A percentile compares a stretch with the other conserved stretches of the same genome.
phyloP scores from a whole-genome alignment of 768 basidiomycete species.

The Auriscalpium vulgare region DNA sequence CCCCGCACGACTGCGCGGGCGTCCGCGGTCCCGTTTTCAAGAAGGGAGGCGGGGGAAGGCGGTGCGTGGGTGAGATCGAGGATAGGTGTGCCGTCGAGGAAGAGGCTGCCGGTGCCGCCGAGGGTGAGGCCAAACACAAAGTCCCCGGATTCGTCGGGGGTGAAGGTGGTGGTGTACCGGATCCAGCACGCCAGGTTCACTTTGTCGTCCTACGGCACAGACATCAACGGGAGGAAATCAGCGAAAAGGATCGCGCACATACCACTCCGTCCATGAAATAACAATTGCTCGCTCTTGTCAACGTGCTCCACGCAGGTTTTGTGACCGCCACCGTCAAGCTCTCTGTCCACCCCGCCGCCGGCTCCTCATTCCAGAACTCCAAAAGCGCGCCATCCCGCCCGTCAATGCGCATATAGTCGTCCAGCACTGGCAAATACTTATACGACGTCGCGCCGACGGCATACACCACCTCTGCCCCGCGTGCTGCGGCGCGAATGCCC shows the following conservation, averaged over 20 bases:
- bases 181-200: conserved; percentile 35
- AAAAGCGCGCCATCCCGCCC: conserved; percentile 32
- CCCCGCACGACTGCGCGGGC: conserved; percentile 26
- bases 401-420: conserved; percentile 32
- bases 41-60: conserved; percentile 31
- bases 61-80: conserved; percentile 38
- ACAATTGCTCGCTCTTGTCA: conserved; percentile 27
- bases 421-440: conserved; percentile 44
- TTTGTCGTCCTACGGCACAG: conserved; percentile 28
- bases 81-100: conserved; percentile 38
- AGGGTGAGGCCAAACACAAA: conserved; percentile 41
- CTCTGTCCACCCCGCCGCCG: conserved; percentile 28
- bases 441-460: conserved; percentile 33
- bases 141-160: conserved; percentile 44
- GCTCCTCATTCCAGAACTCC: conserved; percentile 41
- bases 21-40: conserved; percentile 37
- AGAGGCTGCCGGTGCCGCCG: conserved; percentile 41
- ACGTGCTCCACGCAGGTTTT: conserved; percentile 29
- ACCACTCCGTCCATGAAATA: conserved; percentile 37
- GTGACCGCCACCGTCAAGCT: conserved; percentile 17
- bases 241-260: conserved; percentile 8
- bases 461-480: conserved; percentile 43
- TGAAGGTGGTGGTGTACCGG: conserved; percentile 36
- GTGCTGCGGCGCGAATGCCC: conserved; percentile 38
- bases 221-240: not conserved